These are phyloP conservation scores for Moesziomyces antarcticus DNA, from an alignment of 1,284 basidiomycete species.

Conservation along the genomic window DNA sequence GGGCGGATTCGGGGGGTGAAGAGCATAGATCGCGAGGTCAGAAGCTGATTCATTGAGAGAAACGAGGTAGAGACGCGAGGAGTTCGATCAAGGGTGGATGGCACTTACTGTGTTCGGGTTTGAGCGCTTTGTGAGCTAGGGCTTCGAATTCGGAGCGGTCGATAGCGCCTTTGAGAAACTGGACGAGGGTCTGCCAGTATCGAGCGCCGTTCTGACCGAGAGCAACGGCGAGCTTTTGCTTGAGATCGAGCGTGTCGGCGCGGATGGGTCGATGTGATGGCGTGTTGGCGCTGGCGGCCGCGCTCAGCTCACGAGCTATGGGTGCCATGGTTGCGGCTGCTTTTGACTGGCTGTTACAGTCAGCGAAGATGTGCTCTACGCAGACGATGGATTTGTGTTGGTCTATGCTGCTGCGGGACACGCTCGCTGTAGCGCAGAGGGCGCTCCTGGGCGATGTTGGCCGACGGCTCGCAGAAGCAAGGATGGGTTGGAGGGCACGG, in stretches of 20 bases:
- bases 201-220: constrained; percentile 58
- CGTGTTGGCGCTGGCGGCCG: constrained; percentile 28
- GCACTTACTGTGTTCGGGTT: constrained; percentile 59
- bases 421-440: neutral
- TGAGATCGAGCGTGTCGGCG: constrained; percentile 61
- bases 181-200: constrained; percentile 69
- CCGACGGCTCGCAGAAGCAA: neutral
- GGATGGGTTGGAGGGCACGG: too few species aligned
- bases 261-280: constrained; percentile 46
- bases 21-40: neutral
- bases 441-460: neutral
- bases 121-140: constrained; percentile 53
- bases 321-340: constrained; percentile 29
- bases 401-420: neutral
- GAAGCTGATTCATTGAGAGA: neutral
- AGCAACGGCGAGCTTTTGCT: constrained; percentile 60
- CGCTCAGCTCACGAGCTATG: constrained; percentile 39
- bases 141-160: constrained; percentile 68
- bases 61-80: neutral
- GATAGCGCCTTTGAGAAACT: constrained; percentile 68
- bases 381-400: constrained; percentile 3
- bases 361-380: constrained; percentile 2
- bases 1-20: neutral
- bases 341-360: constrained; percentile 25
- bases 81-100: neutral